A percentile compares a stretch with the other conserved stretches of the same genome.
phyloP scores from a whole-genome alignment of 345 rosid genomes.

The Dipteronia dyeriana region DNA sequence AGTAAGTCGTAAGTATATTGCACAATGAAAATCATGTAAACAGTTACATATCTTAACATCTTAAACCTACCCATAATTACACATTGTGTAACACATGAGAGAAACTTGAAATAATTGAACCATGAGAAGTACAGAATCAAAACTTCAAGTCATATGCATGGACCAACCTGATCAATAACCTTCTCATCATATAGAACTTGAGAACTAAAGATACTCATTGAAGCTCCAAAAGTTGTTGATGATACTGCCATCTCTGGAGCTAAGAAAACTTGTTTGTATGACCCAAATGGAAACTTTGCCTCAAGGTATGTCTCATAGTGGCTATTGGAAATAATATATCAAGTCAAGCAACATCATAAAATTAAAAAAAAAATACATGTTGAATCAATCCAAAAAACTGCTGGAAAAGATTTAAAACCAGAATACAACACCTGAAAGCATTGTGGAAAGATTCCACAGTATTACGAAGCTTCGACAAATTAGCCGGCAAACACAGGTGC shows the following conservation, averaged over 20 bases:
- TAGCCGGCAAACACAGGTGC: slow-evolving; percentile 74
- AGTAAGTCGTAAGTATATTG: not conserved
- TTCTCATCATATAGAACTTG: slow-evolving; percentile 84
- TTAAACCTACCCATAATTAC: not conserved
- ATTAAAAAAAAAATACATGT: not conserved
- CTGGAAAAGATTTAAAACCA: slow-evolving; percentile 10
- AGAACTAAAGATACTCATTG: slow-evolving; percentile 77
- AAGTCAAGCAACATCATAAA: slow-evolving; percentile 25
- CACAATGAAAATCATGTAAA: not conserved
- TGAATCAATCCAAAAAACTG: not conserved
- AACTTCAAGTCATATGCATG: not conserved
- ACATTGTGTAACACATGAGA: not conserved
- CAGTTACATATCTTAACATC: not conserved
- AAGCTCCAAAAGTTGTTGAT: slow-evolving; percentile 75
- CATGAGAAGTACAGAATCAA: too few relatives aligned
- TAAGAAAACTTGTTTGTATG: slow-evolving; percentile 86
- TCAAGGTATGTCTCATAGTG: slow-evolving; percentile 90
- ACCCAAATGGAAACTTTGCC: slow-evolving; percentile 86
- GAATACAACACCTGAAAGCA: slow-evolving; percentile 65
- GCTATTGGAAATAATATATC: slow-evolving; percentile 47
- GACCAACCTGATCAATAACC: slow-evolving; percentile 85
- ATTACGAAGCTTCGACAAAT: slow-evolving; percentile 61
- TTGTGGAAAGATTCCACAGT: slow-evolving; percentile 82
- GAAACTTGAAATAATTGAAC: slow-evolving; percentile 1
- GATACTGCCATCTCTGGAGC: slow-evolving; percentile 87